phyloP scores from a whole-genome alignment of 2,329 filamentous ascomycete genomes.

The Cordyceps fumosorosea region DNA sequence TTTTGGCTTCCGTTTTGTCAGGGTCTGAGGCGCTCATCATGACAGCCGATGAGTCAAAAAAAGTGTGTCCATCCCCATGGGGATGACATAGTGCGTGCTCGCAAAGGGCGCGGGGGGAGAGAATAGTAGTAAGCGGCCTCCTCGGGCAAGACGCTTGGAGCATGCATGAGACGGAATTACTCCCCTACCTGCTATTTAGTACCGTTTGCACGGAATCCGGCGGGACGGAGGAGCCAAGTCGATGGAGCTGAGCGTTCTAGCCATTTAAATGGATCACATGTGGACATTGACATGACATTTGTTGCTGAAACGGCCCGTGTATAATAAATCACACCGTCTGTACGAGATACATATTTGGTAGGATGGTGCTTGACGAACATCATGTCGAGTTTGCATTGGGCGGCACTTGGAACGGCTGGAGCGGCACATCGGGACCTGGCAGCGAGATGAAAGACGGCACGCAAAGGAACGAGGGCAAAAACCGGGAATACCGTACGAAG shows the following conservation, averaged over 20 bases:
- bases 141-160: not conserved
- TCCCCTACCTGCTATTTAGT: too few relatives aligned
- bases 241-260: not conserved
- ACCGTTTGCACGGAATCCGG: not conserved
- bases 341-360: not conserved
- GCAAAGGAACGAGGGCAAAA: not conserved
- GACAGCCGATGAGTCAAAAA: constrained; percentile 2
- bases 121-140: not conserved
- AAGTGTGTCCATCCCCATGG: not conserved
- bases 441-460: not conserved
- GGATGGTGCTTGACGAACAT: not conserved
- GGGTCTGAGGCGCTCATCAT: not conserved
- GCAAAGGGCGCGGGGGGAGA: too few relatives aligned
- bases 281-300: not conserved
- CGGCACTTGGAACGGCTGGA: not conserved
- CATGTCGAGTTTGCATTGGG: not conserved
- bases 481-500: constrained; percentile 4
- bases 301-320: not conserved
- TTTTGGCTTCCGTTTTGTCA: not conserved
- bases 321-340: not conserved
- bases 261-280: constrained; percentile 1
- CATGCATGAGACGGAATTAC: not conserved
- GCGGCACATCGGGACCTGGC: not conserved
- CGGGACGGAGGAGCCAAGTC: not conserved
- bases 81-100: not conserved